These are phyloP conservation scores for Serpula lacrymans DNA, from an alignment of 768 basidiomycete species.

Conservation along the genomic window DNA sequence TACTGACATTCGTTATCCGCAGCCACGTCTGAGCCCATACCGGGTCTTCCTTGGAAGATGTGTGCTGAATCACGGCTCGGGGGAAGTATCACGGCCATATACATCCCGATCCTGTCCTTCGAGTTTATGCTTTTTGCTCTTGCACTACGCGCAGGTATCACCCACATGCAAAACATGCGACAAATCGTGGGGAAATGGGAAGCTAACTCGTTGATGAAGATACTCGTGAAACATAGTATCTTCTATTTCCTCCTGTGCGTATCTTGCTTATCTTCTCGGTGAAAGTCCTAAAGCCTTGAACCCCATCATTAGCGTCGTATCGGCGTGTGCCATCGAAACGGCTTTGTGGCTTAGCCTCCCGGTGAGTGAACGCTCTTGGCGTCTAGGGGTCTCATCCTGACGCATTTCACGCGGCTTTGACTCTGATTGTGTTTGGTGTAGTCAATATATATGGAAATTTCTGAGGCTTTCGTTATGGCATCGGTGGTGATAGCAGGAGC, in stretches of 20 bases:
- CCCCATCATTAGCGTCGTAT: background rate
- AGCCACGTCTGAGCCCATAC: conserved; percentile 7
- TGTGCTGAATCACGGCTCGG: conserved; percentile 4
- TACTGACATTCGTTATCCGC: background rate
- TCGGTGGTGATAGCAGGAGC: conserved; percentile 27
- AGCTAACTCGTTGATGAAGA: conserved; percentile 16
- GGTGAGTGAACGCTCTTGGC: conserved; percentile 11
- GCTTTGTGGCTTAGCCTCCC: conserved; percentile 22
- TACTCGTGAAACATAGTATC: conserved; percentile 26
- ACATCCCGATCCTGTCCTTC: conserved; percentile 5
- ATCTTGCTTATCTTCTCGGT: background rate
- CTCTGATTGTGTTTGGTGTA: conserved; percentile 4
- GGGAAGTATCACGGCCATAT: conserved; percentile 5
- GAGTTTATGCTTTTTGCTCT: conserved; percentile 6
- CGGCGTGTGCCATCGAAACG: conserved; percentile 19
- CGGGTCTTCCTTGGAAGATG: conserved; percentile 6
- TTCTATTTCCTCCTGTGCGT: conserved; percentile 30
- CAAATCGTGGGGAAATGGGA: conserved; percentile 3
- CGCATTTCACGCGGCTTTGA: no score
- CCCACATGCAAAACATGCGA: conserved; percentile 5
- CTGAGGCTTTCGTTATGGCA: conserved; percentile 27
- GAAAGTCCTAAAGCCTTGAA: background rate
- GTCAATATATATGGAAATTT: conserved; percentile 26
- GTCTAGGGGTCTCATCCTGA: background rate
- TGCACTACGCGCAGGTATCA: conserved; percentile 4